Evolutionary conservation across 2,329 filamentous ascomycete species (phyloP).

Genomic region (Botryotinia convoluta): DNA sequence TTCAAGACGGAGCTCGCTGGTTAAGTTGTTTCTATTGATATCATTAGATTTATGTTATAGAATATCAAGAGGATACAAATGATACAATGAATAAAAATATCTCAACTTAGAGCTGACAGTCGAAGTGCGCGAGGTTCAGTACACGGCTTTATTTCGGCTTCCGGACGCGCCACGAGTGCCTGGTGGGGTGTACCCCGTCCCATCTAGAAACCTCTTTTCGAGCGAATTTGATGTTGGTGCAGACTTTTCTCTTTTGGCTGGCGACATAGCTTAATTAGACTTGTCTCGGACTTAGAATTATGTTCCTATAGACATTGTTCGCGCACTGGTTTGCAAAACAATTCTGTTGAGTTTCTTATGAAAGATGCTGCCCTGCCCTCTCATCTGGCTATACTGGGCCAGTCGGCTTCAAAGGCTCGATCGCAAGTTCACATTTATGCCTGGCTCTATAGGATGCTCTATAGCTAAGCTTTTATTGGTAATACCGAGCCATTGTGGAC

Average conservation of each 20-base stretch:
- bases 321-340: not conserved
- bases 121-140: not conserved
- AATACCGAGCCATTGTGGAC: not conserved
- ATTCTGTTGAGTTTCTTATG: not conserved
- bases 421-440: not conserved
- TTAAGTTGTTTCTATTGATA: not conserved
- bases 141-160: not conserved
- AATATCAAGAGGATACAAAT: no score
- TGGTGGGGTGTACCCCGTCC: not conserved
- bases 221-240: not conserved
- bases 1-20: not conserved
- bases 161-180: not conserved
- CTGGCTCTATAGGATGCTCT: not conserved
- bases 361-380: not conserved
- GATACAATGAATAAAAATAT: not conserved
- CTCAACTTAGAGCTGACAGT: not conserved
- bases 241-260: not conserved
- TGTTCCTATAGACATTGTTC: not conserved
- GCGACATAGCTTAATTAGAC: no score
- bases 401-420: not conserved
- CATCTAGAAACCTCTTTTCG: not conserved
- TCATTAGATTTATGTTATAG: no score
- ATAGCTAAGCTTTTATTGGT: not conserved
- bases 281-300: not conserved
- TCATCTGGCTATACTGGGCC: not conserved